Percentiles rank a stretch among this genome's conserved stretches.
Evolutionary conservation across 192 early-diverging fungal genomes (phyloP).

Genomic region (Umbelopsis ramanniana): DNA sequence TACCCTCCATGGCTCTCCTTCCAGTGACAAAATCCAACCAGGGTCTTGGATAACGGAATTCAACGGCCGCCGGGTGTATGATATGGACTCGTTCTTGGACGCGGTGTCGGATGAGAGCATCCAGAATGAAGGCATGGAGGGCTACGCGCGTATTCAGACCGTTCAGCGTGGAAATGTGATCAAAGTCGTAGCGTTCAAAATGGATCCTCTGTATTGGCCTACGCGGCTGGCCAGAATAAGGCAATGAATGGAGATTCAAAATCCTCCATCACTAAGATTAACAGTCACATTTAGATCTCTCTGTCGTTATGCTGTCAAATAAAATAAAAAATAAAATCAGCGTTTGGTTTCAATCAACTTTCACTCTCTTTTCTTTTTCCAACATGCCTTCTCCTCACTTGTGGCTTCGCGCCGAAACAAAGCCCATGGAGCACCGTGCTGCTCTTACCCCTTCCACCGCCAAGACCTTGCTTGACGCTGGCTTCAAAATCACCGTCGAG

Average conservation of each 20-base stretch:
- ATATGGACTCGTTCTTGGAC: slow-evolving; percentile 64
- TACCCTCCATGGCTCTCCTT: slow-evolving; percentile 66
- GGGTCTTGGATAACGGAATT: slow-evolving; percentile 81
- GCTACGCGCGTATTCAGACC: slow-evolving; percentile 54
- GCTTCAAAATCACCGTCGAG: slow-evolving; percentile 93
- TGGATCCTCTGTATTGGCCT: slow-evolving; percentile 76
- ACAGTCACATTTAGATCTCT: slow-evolving; percentile 15
- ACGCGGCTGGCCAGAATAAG: slow-evolving; percentile 54
- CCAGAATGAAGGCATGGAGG: not conserved
- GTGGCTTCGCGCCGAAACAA: slow-evolving; percentile 98
- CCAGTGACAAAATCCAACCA: slow-evolving; percentile 50
- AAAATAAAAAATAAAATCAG: not conserved
- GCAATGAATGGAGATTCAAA: slow-evolving; percentile 13
- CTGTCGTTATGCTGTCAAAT: not conserved
- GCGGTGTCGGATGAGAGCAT: slow-evolving; percentile 42
- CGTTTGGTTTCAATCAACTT: not conserved
- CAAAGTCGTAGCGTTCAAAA: slow-evolving; percentile 65
- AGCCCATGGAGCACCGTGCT: slow-evolving; percentile 93
- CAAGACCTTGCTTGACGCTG: slow-evolving; percentile 78
- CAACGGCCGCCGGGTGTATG: slow-evolving; percentile 55
- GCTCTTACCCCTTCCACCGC: slow-evolving; percentile 86
- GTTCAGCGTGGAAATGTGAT: slow-evolving; percentile 55
- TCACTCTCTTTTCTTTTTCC: not conserved
- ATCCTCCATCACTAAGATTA: not conserved
- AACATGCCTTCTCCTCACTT: slow-evolving; percentile 52